These are phyloP conservation scores for Daldinia eschscholtzii DNA, from an alignment of 2,329 filamentous ascomycete genomes.

Conservation along the genomic window DNA sequence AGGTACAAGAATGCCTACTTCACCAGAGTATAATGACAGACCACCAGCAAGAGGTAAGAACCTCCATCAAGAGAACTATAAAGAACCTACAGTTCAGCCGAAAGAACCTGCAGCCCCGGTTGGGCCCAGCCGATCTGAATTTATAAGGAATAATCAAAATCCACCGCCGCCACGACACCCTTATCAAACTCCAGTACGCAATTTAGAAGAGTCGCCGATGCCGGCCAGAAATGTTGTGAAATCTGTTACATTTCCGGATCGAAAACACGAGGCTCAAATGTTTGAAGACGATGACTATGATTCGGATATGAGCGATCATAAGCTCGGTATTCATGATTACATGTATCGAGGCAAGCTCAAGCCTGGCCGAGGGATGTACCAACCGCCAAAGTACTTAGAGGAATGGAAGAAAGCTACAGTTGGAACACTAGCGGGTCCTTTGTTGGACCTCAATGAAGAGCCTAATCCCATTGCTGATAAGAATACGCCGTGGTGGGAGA, in stretches of 20 bases:
- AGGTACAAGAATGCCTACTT: conserved; percentile 30
- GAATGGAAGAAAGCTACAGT: conserved; percentile 79
- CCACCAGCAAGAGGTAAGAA: conserved; percentile 47
- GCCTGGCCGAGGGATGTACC: conserved; percentile 69
- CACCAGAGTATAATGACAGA: conserved; percentile 42
- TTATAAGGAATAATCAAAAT: conserved; percentile 39
- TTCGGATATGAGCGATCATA: conserved; percentile 45
- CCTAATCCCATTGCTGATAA: conserved; percentile 57
- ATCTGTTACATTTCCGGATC: conserved; percentile 52
- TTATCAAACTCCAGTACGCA: conserved; percentile 35
- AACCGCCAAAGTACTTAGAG: conserved; percentile 71
- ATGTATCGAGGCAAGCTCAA: conserved; percentile 52
- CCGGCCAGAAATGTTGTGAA: conserved; percentile 43
- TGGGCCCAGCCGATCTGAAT: conserved; percentile 45
- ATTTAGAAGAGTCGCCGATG: conserved; percentile 30
- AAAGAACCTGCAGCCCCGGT: conserved; percentile 45
- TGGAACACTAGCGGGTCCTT: conserved; percentile 68
- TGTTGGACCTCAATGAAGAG: conserved; percentile 70
- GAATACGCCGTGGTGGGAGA: conserved; percentile 83
- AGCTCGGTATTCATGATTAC: conserved; percentile 47
- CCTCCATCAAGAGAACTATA: conserved; percentile 39
- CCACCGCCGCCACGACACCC: conserved; percentile 29
- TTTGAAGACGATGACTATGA: conserved; percentile 42
- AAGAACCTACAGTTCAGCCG: conserved; percentile 43
- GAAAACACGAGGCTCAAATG: conserved; percentile 39